Base-by-base conservation (phyloP, 345 rosid genomes). In the Erysimum cheiranthoides region DNA sequence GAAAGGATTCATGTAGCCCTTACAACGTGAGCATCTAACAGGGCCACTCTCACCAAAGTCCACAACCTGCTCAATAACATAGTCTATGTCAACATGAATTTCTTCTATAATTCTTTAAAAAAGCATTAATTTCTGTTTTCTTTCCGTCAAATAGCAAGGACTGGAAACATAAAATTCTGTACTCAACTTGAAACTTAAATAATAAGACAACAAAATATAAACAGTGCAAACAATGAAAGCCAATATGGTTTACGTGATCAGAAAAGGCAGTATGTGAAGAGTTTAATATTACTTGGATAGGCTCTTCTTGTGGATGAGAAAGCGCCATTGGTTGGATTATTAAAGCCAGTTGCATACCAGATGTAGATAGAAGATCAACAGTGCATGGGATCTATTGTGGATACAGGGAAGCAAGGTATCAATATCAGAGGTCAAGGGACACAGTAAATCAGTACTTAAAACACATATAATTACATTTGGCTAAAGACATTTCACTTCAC, bases 1-100 rank as follows among this genome's bases (percentile, higher is more conserved):
- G 67, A 91, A 85, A 79, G 97, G 97, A 82, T 93, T 93, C 70
- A 91, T 83, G 83, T 93, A 93, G 51, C 89, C 97, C 83, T 91
- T 93, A 85, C 97, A 93, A 73, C 90, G 90, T 76, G 96, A 88
- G 78, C 97, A 93, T 70, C 97, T 87, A 18, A 93, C 89, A 34
- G 97, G 98, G 73, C 98, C 97, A 73, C 81, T 78, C 78, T 93
- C 97, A 52, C 98, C 98, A 71, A 91, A 93, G 80, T 93, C 98
- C 54, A 91, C 97, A 68, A 88, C 81, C 97, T 93, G 79, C 53
- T 54, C 77, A 61, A 71, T 71, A 64, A 47, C 27, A 64, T 47
- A 43, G 16, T 62, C 47, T 66, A 70, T 53, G 45, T 31, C 57
- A 53, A 30, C 57, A 66, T 53, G 38, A 49, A 6, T 4, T 58